Evolutionary conservation across 495 filamentous ascomycete genomes (phyloP).

Genomic region (Aspergillus biplanus): DNA sequence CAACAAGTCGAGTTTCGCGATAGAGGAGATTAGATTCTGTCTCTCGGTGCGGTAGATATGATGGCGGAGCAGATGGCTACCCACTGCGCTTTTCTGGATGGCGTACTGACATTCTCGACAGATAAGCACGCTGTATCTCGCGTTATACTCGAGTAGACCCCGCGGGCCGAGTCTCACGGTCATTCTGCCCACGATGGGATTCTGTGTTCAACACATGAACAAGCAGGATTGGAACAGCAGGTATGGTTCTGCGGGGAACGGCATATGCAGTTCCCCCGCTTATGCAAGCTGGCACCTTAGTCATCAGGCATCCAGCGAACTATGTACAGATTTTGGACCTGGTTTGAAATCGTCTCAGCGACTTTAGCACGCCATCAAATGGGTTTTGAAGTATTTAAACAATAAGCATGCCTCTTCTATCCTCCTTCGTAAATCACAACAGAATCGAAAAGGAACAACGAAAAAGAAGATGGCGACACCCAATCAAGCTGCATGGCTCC

Average conservation of each 20-base stretch:
- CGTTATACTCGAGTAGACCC: conserved; percentile 13
- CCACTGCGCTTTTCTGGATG: conserved; percentile 19
- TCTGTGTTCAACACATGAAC: not conserved
- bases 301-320: not conserved
- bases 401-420: too few species aligned
- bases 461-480: conserved; percentile 9
- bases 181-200: not conserved
- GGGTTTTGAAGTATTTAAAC: too few species aligned
- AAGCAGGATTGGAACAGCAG: not conserved
- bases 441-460: too few species aligned
- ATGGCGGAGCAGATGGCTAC: conserved; percentile 18
- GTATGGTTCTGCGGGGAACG: conserved; percentile 16
- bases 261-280: not conserved
- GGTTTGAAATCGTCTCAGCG: not conserved
- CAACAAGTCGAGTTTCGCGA: not conserved
- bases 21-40: not conserved
- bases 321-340: not conserved
- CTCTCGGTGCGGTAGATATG: conserved; percentile 18
- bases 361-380: not conserved
- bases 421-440: too few species aligned
- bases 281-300: too few species aligned
- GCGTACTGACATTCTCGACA: conserved; percentile 18
- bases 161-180: conserved; percentile 9
- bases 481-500: conserved; percentile 50
- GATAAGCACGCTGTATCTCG: conserved; percentile 12